These are phyloP conservation scores for Davidsoniella eucalypti DNA, from an alignment of 2,329 filamentous ascomycete species.

Conservation along the genomic window DNA sequence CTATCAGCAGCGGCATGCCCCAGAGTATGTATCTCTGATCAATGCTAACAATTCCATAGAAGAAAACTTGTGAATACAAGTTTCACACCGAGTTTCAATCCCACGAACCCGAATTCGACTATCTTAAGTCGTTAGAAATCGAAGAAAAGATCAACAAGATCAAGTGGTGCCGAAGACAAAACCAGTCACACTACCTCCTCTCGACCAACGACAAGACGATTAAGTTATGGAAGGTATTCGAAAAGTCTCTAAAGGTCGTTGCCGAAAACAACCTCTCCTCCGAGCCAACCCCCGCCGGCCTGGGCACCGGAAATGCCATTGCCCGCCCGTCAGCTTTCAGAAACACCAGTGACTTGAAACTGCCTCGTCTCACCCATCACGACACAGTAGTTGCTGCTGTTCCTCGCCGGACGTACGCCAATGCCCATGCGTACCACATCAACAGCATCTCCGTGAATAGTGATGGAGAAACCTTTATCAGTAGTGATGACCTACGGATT, in stretches of 20 bases:
- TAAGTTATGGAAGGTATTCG: conserved; percentile 99
- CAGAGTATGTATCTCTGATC: not conserved
- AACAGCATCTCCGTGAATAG: conserved; percentile 99
- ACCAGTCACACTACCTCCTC: conserved; percentile 92
- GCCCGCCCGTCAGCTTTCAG: conserved; percentile 60
- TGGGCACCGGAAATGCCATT: conserved; percentile 56
- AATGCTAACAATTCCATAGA: conserved; percentile 34
- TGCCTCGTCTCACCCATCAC: conserved; percentile 91
- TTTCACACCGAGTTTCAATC: conserved; percentile 99
- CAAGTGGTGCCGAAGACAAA: conserved; percentile 97
- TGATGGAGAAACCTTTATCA: conserved; percentile 98
- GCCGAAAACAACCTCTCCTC: conserved; percentile 97
- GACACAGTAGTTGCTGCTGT: conserved; percentile 96
- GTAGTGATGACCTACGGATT: conserved; percentile 91
- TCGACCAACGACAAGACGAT: conserved; percentile 99
- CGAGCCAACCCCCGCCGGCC: conserved; percentile 65
- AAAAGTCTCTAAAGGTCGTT: conserved; percentile 97
- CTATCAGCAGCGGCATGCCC: too few relatives aligned
- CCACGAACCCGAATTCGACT: conserved; percentile 98
- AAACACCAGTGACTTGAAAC: conserved; percentile 67
- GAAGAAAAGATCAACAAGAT: conserved; percentile 99
- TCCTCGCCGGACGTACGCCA: conserved; percentile 88
- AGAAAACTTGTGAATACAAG: conserved; percentile 99
- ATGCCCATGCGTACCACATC: conserved; percentile 98
- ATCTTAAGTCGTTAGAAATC: conserved; percentile 96